Evolutionary conservation across 345 rosid species (phyloP).

Genomic region (Linum tenue): DNA sequence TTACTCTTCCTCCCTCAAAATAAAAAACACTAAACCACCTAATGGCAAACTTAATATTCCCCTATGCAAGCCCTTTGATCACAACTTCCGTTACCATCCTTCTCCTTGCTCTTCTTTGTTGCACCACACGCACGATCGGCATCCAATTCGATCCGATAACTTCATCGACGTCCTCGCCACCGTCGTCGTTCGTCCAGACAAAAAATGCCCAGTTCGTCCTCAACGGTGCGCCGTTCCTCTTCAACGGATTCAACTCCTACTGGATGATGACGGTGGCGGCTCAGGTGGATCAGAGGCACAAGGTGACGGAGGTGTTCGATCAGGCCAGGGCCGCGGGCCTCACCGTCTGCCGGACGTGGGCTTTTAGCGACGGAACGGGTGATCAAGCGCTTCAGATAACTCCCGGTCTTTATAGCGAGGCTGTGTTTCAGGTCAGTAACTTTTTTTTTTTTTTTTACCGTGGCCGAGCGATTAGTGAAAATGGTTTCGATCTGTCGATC

Average conservation of each 20-base stretch:
- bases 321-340: constrained; percentile 32
- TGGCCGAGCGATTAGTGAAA: neutral
- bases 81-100: neutral
- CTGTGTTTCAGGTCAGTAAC: constrained; percentile 29
- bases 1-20: neutral
- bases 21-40: too few species aligned
- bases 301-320: constrained; percentile 22
- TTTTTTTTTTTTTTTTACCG: neutral
- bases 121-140: neutral
- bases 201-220: constrained; percentile 26
- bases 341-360: constrained; percentile 40
- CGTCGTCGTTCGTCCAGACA: constrained; percentile 20
- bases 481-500: too few species aligned
- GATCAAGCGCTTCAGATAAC: constrained; percentile 29
- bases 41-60: neutral
- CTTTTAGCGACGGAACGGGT: constrained; percentile 34
- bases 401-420: constrained; percentile 32
- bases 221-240: constrained; percentile 30
- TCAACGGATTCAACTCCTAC: constrained; percentile 46
- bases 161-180: neutral
- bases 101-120: neutral
- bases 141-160: too few species aligned
- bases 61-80: neutral
- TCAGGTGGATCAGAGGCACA: constrained; percentile 17
- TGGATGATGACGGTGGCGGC: constrained; percentile 40